Evolutionary conservation across 176 grass and related monocot species (phyloP).

Genomic region (Phyllostachys edulis): DNA sequence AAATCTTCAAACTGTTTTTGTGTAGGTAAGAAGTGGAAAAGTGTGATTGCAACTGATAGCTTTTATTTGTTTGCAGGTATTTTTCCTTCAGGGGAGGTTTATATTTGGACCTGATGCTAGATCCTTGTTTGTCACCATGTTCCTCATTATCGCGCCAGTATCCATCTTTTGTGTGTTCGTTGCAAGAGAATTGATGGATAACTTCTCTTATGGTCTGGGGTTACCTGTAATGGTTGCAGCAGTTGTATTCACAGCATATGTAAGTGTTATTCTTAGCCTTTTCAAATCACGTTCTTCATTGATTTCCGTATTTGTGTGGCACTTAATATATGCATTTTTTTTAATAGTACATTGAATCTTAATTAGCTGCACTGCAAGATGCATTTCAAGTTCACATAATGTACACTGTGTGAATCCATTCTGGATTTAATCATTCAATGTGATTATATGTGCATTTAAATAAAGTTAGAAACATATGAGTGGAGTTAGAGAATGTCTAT

Average conservation of each 20-base stretch:
- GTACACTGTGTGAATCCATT: background rate
- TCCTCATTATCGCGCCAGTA: constrained; percentile 74
- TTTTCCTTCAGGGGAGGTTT: constrained; percentile 89
- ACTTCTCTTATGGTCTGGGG: constrained; percentile 81
- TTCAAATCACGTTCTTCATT: background rate
- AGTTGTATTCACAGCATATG: constrained; percentile 89
- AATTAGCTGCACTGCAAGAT: background rate
- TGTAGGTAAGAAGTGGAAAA: background rate
- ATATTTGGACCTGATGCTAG: constrained; percentile 92
- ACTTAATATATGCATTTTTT: constrained; percentile 2
- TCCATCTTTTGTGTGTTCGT: constrained; percentile 84
- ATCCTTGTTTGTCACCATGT: constrained; percentile 91
- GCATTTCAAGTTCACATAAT: constrained; percentile 7
- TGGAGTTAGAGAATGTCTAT: background rate
- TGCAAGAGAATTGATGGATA: constrained; percentile 69
- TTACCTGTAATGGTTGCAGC: constrained; percentile 64
- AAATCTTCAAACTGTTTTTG: background rate
- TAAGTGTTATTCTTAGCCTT: constrained; percentile 34
- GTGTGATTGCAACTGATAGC: background rate
- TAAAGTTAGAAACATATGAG: background rate
- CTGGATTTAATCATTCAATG: background rate
- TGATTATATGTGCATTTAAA: background rate
- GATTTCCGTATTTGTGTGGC: background rate
- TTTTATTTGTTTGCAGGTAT: constrained; percentile 50
- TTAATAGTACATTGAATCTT: background rate